These are phyloP conservation scores for Dothistroma pini DNA, from an alignment of 2,329 filamentous ascomycete genomes.

Conservation along the genomic window DNA sequence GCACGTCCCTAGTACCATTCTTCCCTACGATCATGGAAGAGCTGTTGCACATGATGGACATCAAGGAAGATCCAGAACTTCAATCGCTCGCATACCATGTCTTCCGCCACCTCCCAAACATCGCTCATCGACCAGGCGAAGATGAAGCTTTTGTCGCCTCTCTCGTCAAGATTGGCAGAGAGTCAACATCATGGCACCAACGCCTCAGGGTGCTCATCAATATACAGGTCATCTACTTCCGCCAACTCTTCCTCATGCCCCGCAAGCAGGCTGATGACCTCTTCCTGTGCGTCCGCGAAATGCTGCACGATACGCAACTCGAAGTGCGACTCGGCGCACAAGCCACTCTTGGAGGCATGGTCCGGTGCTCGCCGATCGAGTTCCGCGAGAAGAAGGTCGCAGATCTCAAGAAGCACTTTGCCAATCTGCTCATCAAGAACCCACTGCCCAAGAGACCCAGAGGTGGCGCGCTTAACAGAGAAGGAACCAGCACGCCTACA, in stretches of 20 bases:
- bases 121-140: slow-evolving; percentile 84
- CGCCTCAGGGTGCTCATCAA: slow-evolving; percentile 91
- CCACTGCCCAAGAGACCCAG: slow-evolving; percentile 72
- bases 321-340: slow-evolving; percentile 93
- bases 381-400: slow-evolving; percentile 76
- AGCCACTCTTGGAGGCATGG: slow-evolving; percentile 93
- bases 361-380: slow-evolving; percentile 80
- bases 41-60: slow-evolving; percentile 98
- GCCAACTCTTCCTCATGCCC: slow-evolving; percentile 83
- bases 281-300: slow-evolving; percentile 89
- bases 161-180: slow-evolving; percentile 82
- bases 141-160: slow-evolving; percentile 79
- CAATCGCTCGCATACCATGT: slow-evolving; percentile 95
- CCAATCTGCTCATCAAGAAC: slow-evolving; percentile 71
- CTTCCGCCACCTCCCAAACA: slow-evolving; percentile 92
- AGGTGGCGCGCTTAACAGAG: slow-evolving; percentile 29
- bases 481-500: slow-evolving; percentile 61
- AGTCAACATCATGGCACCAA: slow-evolving; percentile 88
- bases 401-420: slow-evolving; percentile 74
- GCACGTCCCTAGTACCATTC: slow-evolving; percentile 83
- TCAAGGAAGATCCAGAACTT: slow-evolving; percentile 95
- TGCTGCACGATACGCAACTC: slow-evolving; percentile 87
- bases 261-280: slow-evolving; percentile 71
- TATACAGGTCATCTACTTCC: slow-evolving; percentile 98
- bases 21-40: slow-evolving; percentile 90